Conservation (phyloP, 2,329 filamentous ascomycete genomes). For the Calonectria pauciramosa region DNA sequence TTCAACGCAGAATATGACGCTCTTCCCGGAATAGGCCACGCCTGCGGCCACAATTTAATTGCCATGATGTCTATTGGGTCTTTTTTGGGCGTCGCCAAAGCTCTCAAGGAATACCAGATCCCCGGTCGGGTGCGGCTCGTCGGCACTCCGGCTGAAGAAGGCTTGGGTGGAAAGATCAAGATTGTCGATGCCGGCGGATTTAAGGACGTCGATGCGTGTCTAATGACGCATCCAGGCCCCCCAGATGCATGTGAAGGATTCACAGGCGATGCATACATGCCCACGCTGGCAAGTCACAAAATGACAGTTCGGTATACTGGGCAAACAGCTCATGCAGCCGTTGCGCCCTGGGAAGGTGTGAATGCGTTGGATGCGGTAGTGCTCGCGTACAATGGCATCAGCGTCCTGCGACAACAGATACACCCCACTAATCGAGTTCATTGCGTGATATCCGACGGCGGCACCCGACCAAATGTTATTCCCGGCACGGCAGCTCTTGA, state of each 20-base stretch:
- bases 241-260: background rate
- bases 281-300: background rate
- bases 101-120: background rate
- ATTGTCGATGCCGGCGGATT: background rate
- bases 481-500: background rate
- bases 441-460: background rate
- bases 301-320: background rate
- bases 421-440: background rate
- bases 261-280: constrained; percentile 2
- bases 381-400: background rate
- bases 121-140: background rate
- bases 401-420: background rate
- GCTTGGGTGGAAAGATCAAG: background rate
- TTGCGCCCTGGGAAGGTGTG: background rate
- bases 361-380: background rate
- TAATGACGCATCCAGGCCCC: background rate
- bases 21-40: background rate
- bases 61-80: background rate
- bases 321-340: background rate
- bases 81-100: background rate
- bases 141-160: background rate
- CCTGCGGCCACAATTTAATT: background rate
- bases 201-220: background rate
- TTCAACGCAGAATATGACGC: background rate
- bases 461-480: background rate